Evolutionary conservation across 148 eudicot species (phyloP).

Genomic region (Drosera capensis): DNA sequence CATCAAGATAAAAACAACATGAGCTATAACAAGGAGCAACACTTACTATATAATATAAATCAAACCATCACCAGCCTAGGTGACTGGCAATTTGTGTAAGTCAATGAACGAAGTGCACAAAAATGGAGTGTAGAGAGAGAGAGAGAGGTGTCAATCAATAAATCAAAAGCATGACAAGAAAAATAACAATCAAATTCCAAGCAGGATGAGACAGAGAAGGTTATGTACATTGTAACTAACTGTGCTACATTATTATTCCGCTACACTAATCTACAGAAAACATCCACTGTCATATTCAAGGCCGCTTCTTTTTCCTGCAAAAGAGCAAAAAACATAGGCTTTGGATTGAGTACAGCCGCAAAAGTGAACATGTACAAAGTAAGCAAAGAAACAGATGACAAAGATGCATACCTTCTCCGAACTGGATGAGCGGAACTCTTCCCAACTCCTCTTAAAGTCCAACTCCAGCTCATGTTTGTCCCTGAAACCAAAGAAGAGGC

Average conservation of each 20-base stretch:
- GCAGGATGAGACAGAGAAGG: not conserved
- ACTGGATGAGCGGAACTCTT: slow-evolving; percentile 86
- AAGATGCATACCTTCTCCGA: slow-evolving; percentile 64
- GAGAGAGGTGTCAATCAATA: too few species aligned
- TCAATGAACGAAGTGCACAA: too few species aligned
- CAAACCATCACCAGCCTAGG: too few species aligned
- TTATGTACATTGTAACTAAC: slow-evolving; percentile 60
- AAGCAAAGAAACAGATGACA: not conserved
- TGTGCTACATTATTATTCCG: slow-evolving; percentile 79
- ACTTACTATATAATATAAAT: too few species aligned
- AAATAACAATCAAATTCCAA: not conserved
- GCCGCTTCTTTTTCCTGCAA: slow-evolving; percentile 99
- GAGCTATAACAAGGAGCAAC: too few species aligned
- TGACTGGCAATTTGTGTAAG: too few species aligned
- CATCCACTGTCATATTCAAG: slow-evolving; percentile 83
- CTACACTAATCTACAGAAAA: slow-evolving; percentile 94
- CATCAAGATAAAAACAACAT: too few species aligned
- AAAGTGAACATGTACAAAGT: slow-evolving; percentile 1
- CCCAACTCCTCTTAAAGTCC: slow-evolving; percentile 97
- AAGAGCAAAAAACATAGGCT: slow-evolving; percentile 7
- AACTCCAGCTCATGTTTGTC: slow-evolving; percentile 79
- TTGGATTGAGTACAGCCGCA: slow-evolving; percentile 1
- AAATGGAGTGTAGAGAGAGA: too few species aligned
- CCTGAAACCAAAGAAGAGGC: slow-evolving; percentile 21
- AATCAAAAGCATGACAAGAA: not conserved